These are phyloP conservation scores for Trypanosoma mega DNA, from an alignment of 208 protist genomes.

Conservation along the genomic window DNA sequence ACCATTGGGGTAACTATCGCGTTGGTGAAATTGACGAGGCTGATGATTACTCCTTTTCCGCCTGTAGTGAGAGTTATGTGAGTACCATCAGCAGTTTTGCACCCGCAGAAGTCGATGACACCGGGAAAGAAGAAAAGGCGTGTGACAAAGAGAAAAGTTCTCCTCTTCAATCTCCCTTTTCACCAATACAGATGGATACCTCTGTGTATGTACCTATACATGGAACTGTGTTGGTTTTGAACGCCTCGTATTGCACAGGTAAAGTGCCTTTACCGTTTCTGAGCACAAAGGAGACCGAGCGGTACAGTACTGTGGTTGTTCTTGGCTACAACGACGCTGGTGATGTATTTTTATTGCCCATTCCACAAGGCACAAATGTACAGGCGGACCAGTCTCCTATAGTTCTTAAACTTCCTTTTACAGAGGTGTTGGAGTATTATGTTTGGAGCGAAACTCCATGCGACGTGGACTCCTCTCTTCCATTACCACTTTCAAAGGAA, in stretches of 20 bases:
- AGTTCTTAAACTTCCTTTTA: constrained; percentile 13
- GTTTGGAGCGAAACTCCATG: background rate
- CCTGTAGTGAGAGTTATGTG: constrained; percentile 31
- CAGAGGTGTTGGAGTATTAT: constrained; percentile 13
- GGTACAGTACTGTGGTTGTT: constrained; percentile 21
- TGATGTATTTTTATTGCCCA: constrained; percentile 29
- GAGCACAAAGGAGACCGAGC: background rate
- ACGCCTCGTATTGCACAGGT: background rate
- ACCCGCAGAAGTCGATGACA: background rate
- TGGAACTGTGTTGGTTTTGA: constrained; percentile 13
- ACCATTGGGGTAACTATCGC: constrained; percentile 2
- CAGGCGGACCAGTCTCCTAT: too few species aligned
- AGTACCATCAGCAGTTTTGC: constrained; percentile 18
- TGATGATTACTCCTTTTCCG: constrained; percentile 15
- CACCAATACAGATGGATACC: too few species aligned
- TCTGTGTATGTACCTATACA: constrained; percentile 7
- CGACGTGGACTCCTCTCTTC: background rate
- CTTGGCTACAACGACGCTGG: constrained; percentile 43
- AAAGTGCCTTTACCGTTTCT: background rate
- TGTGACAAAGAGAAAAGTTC: background rate
- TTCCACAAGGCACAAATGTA: too few species aligned
- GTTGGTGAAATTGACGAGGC: too few species aligned
- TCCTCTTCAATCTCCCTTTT: background rate
- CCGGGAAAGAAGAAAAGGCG: background rate
- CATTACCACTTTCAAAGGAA: constrained; percentile 8